Evolutionary conservation across 2,329 filamentous ascomycete species (phyloP), one percentile per base, ranked within the genome.

Genomic region (Tricladium varicosporioides): DNA sequence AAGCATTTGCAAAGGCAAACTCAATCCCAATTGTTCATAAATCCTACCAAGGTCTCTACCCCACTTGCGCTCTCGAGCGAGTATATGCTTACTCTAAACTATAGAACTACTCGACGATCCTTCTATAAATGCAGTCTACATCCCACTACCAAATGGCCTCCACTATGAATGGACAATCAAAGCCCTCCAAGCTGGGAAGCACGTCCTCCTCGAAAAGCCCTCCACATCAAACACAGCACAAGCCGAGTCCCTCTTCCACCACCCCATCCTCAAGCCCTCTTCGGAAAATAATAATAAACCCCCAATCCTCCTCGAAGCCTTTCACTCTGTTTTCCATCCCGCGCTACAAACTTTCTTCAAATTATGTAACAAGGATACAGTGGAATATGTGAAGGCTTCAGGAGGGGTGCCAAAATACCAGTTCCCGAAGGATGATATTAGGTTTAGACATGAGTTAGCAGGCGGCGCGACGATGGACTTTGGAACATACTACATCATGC

Each of bases 191-290:
- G 75, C 75, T 2, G 77, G 78, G 3, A 83, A 83, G 60, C 80
- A 83, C 61, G 80, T 84, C 16, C 73, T 84, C 0, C 68, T 83
- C 2, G 81, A 83, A 65, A 83, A 83, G 65, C 80, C 80, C 0
- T 73, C 75, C 0, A 73, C 72, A n/a, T 73, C 73, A 22, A 82
- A 80, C 62, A 65, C 70, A 2, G 56, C 50, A 0, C 78, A 84
- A 63, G 79, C 78, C 2, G 64, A 67, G 15, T 60, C 63, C 0
- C 72, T 83, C 14, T 81, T 82, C 64, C 68, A 63, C 31, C 69
- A 71, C 16, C 72, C 73, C 0, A 57, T 72, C 13, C 62, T 77
- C 46, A 27, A 27, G 7, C 13, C 15, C 15, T 3, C 19, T 18
- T 2, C 52, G 32, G 4, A 48, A 31, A 10, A 18, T 45, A 3